These are phyloP conservation scores for Debaryomyces sp. DNA, from an alignment of 1,139 yeast genomes.

Conservation along the genomic window DNA sequence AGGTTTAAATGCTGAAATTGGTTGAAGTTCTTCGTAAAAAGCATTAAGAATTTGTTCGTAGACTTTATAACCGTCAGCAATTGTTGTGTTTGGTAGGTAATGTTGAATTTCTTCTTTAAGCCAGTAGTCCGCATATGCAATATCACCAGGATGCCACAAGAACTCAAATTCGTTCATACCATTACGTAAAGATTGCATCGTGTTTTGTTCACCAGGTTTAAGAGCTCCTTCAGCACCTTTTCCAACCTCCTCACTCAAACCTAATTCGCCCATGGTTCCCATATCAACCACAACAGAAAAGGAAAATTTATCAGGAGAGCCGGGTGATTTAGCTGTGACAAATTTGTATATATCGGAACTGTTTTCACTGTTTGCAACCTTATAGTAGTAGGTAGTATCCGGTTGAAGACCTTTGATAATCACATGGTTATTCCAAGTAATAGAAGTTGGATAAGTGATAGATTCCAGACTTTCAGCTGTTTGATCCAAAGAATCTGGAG, in stretches of 20 bases:
- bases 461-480: slow-evolving; percentile 8
- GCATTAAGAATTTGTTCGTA: slow-evolving; percentile 13
- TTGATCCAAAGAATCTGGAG: slow-evolving; percentile 4
- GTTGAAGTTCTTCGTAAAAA: slow-evolving; percentile 10
- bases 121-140: slow-evolving; percentile 15
- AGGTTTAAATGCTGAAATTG: slow-evolving; percentile 10
- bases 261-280: slow-evolving; percentile 14
- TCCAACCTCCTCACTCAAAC: slow-evolving; percentile 10
- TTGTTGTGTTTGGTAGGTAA: slow-evolving; percentile 9
- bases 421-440: slow-evolving; percentile 13
- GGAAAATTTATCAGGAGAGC: slow-evolving; percentile 8
- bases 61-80: slow-evolving; percentile 10
- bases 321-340: slow-evolving; percentile 12
- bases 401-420: slow-evolving; percentile 9
- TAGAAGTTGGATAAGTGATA: slow-evolving; percentile 11
- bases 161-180: slow-evolving; percentile 10
- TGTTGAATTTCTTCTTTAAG: slow-evolving; percentile 11
- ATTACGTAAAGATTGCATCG: slow-evolving; percentile 9
- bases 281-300: slow-evolving; percentile 12
- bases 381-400: slow-evolving; percentile 13
- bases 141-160: slow-evolving; percentile 14
- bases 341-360: slow-evolving; percentile 8
- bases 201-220: slow-evolving; percentile 11
- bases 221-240: slow-evolving; percentile 9
- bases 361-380: slow-evolving; percentile 8